phyloP scores from a whole-genome alignment of 2,329 filamentous ascomycete species.

The Plectosphaerella plurivora region DNA sequence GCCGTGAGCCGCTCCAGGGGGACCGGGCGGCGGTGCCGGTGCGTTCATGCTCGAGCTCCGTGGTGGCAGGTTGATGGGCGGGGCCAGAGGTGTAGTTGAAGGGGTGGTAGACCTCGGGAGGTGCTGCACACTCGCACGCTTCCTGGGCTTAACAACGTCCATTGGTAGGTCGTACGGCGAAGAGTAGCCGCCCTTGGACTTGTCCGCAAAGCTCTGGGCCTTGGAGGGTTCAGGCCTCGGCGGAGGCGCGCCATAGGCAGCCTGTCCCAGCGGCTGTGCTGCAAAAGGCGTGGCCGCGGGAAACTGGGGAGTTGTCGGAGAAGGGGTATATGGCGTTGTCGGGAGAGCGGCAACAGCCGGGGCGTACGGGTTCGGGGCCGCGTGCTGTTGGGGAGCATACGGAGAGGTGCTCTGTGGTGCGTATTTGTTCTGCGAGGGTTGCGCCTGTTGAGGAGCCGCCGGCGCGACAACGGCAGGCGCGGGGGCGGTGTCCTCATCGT shows the following conservation, averaged over 20 bases:
- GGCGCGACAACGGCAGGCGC: slow-evolving; percentile 11
- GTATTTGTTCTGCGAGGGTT: slow-evolving; percentile 8
- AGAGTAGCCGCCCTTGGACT: slow-evolving; percentile 84
- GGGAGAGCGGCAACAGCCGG: background rate
- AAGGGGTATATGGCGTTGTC: slow-evolving; percentile 4
- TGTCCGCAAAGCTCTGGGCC: slow-evolving; percentile 82
- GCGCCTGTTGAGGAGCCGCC: slow-evolving; percentile 13
- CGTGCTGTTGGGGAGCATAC: background rate
- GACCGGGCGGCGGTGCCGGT: slow-evolving; percentile 18
- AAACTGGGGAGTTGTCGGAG: slow-evolving; percentile 37
- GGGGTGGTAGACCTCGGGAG: slow-evolving; percentile 37
- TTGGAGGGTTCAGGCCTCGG: slow-evolving; percentile 45
- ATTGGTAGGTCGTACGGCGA: slow-evolving; percentile 95
- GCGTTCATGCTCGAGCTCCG: slow-evolving; percentile 57
- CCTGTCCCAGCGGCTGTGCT: slow-evolving; percentile 18
- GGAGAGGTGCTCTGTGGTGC: background rate
- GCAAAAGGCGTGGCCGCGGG: slow-evolving; percentile 10
- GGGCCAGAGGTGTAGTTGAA: slow-evolving; percentile 32
- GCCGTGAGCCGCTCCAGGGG: slow-evolving; percentile 16
- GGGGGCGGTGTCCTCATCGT: slow-evolving; percentile 42
- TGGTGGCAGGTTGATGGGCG: slow-evolving; percentile 38
- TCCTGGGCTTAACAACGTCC: slow-evolving; percentile 73
- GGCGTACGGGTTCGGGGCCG: slow-evolving; percentile 5
- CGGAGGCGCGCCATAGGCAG: slow-evolving; percentile 30
- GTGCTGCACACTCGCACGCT: slow-evolving; percentile 57